These are phyloP conservation scores for Salix purpurea DNA, from an alignment of 345 rosid genomes.

Conservation along the genomic window DNA sequence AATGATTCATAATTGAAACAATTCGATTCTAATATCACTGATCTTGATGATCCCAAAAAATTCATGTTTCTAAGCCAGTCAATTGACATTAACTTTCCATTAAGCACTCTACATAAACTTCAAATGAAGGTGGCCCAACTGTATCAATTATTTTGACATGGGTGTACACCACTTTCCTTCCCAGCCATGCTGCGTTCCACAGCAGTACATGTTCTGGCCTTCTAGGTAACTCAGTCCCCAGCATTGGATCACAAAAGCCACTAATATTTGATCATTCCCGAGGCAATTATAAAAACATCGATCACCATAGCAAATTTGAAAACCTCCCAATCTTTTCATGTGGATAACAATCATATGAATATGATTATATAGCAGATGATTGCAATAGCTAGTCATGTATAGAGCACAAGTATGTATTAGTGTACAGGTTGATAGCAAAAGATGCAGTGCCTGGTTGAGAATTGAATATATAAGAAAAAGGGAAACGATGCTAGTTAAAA, in stretches of 20 bases:
- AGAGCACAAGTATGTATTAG: not conserved
- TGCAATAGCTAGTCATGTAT: slow-evolving; percentile 1
- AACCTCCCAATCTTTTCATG: not conserved
- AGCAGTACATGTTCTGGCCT: not conserved
- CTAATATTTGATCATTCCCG: not conserved
- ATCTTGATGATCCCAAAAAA: not conserved
- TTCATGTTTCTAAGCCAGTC: not conserved
- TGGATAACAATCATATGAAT: not conserved
- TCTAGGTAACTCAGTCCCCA: not conserved
- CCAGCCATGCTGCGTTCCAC: not conserved
- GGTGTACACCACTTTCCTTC: not conserved
- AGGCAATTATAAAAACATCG: not conserved
- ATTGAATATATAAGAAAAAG: not conserved
- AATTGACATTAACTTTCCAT: not conserved
- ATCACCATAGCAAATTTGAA: not conserved
- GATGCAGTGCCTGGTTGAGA: not conserved
- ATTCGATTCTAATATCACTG: not conserved
- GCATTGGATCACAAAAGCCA: not conserved
- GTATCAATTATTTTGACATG: not conserved
- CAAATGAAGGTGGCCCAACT: not conserved
- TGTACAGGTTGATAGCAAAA: not conserved
- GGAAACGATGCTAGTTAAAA: not conserved
- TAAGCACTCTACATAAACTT: not conserved
- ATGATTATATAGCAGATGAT: not conserved
- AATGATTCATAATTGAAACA: not conserved